Evolutionary conservation across 306 rosid genomes (phyloP), one percentile per base, ranked within the genome.

Genomic region (Casuarina equisetifolia): DNA sequence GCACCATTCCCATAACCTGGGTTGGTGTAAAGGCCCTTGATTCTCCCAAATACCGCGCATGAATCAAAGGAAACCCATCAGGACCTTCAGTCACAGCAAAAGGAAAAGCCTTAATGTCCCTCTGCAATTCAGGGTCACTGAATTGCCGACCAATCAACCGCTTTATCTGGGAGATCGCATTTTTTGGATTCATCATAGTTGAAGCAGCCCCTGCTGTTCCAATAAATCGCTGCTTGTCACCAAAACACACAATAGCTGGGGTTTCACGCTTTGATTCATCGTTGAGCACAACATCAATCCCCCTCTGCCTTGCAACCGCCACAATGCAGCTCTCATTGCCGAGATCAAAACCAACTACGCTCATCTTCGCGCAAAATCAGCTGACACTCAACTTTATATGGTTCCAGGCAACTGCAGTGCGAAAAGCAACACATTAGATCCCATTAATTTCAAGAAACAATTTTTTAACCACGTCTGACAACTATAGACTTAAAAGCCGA

Each of bases 151-250:
- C 99, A 57, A 96, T 81, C 9, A 96, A 57, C 11, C 99, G 74
- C 86, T 92, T 96, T 0, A 92, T 83, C 87, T 96, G 98, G 6
- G 94, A 88, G 61, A 96, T 82, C 0, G 99, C 89, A 83, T 91
- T 92, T 85, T 96, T 96, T 0, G 97, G 96, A 58, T 96, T 96
- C 98, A 96, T 96, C 98, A 93, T 90, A 39, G 93, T 88, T 6
- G 99, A 86, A 15, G 99, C 91, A 73, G 99, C 97, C 0, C 99
- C 99, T 1, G 99, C 98, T 1, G 99, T 92, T 49, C 99, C 99
- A 68, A 96, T 85, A 54, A 96, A 96, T 39, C 98, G 83, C 72
- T 96, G 99, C 57, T 96, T 96, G 20, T 96, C 97, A 53, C 99
- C 99, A n/a, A 96, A 96, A 79, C 98, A 89, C 3, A 96, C 99